Evolutionary conservation across 257 asterid genomes (phyloP), one percentile per base, ranked within the genome.

Genomic region (Lycium ferocissimum): DNA sequence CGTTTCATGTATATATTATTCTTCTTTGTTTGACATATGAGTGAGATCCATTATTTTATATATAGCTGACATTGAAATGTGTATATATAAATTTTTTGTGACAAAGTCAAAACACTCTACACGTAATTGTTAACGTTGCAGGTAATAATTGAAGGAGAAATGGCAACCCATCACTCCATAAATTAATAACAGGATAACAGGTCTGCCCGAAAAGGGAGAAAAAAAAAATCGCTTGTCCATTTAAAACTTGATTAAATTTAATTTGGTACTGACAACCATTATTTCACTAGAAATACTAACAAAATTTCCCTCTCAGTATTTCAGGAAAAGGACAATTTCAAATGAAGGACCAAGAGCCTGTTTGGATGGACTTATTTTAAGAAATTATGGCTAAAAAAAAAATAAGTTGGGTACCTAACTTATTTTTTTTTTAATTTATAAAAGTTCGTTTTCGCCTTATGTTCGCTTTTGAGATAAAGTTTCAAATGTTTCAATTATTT

Each of bases 111-210:
- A 73, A 73, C 43, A 47, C 38, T 5, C 40, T 47, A 22, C 45
- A 75, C 62, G 40, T 73, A 49, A 49, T 33, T 65, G 45, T 26
- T 26, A 26, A 26, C 33, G 43, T 49, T 75, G 62, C 81, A 49
- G 22, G 81, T 49, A 47, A 73, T 47, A 47, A 47, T 12, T 73
- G 47, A 66, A 66, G n/a, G 13, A 66, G 35, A 13, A 67, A 6
- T 73, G 81, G 6, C 61, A 47, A 20, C 40, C 81, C 81, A 73
- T 73, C 59, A 47, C 61, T n/a, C 58, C 37, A 40, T 17, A 51
- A 72, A 26, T 45, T 18, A 72, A 9, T 14, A n/a, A 33, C 45
- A 33, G 45, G 72, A 33, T 65, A 65, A 12, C 45, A 26, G 1
- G 18, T 67, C 75, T 37, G n/a, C 76, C 49, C 9, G 7, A 67